A percentile compares a stretch with the other conserved stretches of the same genome.
Conservation (phyloP, 768 basidiomycete species). For the Mycena galopus region DNA sequence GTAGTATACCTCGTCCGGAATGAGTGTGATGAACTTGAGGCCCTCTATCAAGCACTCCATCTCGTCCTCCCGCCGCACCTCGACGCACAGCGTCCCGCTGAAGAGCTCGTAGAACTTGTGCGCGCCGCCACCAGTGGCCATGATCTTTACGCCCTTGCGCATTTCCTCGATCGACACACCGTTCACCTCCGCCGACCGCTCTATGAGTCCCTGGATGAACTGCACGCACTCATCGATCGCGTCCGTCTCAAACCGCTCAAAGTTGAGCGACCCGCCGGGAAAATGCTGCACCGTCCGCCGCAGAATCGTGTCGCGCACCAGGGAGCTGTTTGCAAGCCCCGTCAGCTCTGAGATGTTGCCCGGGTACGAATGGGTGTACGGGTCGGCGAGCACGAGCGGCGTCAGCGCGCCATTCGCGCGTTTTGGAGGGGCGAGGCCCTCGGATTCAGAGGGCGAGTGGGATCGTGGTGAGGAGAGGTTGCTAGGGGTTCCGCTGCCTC, state of each 20-base stretch:
- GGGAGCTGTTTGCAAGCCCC: slow-evolving; percentile 52
- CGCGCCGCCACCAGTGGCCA: slow-evolving; percentile 98
- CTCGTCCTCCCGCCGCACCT: slow-evolving; percentile 93
- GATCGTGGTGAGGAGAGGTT: slow-evolving; percentile 61
- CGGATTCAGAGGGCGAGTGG: slow-evolving; percentile 50
- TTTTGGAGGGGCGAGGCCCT: slow-evolving; percentile 51
- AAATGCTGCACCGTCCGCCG: slow-evolving; percentile 85
- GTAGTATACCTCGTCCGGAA: slow-evolving; percentile 98
- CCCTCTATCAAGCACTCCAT: slow-evolving; percentile 99
- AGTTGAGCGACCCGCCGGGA: slow-evolving; percentile 97
- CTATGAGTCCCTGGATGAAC: slow-evolving; percentile 90
- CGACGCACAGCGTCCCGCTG: slow-evolving; percentile 78
- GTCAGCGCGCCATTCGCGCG: slow-evolving; percentile 81
- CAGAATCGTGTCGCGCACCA: slow-evolving; percentile 75
- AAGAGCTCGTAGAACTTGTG: slow-evolving; percentile 94
- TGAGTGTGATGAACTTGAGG: slow-evolving; percentile 94
- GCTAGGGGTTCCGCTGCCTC: slow-evolving; percentile 63
- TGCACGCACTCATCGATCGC: slow-evolving; percentile 86
- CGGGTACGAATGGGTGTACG: slow-evolving; percentile 49
- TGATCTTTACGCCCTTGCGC: slow-evolving; percentile 93
- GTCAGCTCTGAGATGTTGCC: slow-evolving; percentile 45
- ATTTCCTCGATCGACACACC: slow-evolving; percentile 91
- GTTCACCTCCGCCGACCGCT: slow-evolving; percentile 87
- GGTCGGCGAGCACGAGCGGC: slow-evolving; percentile 75
- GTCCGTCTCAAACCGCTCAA: slow-evolving; percentile 96